phyloP scores from a whole-genome alignment of 495 filamentous ascomycete species.

The Tuber magnatum region DNA sequence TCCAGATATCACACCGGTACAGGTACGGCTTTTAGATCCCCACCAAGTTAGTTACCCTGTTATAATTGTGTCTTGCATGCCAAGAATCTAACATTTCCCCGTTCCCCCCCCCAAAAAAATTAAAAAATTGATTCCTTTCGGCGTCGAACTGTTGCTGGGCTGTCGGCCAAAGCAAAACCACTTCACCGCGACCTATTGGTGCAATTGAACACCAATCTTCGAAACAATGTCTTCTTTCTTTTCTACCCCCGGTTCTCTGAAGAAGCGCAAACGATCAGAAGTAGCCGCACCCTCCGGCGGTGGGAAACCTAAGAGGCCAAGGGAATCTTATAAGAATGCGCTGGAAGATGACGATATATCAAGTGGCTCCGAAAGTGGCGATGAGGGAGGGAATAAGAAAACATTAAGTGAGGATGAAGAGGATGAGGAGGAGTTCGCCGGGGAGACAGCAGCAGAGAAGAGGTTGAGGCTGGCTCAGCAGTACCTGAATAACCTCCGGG shows the following conservation, averaged over 20 bases:
- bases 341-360: slow-evolving; percentile 66
- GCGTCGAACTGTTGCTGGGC: neutral
- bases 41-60: neutral
- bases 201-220: slow-evolving; percentile 11
- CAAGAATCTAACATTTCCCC: slow-evolving; percentile 9
- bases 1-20: no score
- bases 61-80: neutral
- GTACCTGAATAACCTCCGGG: slow-evolving; percentile 80
- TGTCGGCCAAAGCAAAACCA: neutral
- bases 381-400: slow-evolving; percentile 34
- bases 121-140: slow-evolving; percentile 21
- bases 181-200: neutral
- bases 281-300: slow-evolving; percentile 31
- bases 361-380: slow-evolving; percentile 66
- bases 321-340: slow-evolving; percentile 42
- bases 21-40: neutral
- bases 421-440: slow-evolving; percentile 46
- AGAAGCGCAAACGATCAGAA: slow-evolving; percentile 65
- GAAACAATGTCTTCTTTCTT: slow-evolving; percentile 54
- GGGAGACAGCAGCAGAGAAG: slow-evolving; percentile 79
- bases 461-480: slow-evolving; percentile 82
- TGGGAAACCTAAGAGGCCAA: slow-evolving; percentile 45
- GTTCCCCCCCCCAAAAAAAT: neutral
- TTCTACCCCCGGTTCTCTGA: slow-evolving; percentile 64
- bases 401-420: slow-evolving; percentile 44